These are phyloP conservation scores for Aspergillus olivimuriae DNA, from an alignment of 495 filamentous ascomycete genomes.

Conservation along the genomic window DNA sequence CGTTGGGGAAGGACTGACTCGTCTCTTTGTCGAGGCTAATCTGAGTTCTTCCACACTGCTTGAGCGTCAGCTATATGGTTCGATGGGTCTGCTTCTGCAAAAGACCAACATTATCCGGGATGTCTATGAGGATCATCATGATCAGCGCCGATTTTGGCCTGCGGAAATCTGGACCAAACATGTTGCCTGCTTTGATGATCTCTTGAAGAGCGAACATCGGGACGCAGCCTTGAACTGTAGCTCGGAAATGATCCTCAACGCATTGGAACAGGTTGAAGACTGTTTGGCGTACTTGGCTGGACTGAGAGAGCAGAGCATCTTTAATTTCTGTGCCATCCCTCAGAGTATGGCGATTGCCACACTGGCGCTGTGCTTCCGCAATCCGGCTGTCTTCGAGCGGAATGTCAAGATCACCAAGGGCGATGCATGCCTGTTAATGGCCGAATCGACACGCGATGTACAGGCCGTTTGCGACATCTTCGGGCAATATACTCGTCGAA, in stretches of 20 bases:
- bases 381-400: background rate
- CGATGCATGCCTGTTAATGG: background rate
- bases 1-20: background rate
- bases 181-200: background rate
- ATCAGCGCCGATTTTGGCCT: background rate
- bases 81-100: background rate
- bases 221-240: background rate
- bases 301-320: background rate
- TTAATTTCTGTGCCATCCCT: background rate
- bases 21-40: background rate
- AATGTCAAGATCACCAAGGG: background rate
- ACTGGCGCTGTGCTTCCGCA: background rate
- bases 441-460: background rate
- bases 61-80: background rate
- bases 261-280: background rate
- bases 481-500: background rate
- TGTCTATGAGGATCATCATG: background rate
- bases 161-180: background rate
- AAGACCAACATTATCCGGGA: background rate
- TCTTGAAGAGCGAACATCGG: background rate
- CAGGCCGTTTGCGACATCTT: background rate
- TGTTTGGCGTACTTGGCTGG: background rate
- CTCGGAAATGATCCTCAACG: background rate
- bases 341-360: background rate
- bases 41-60: background rate